Evolutionary conservation across 1,139 yeast genomes (phyloP), one percentile per base, ranked within the genome.

Genomic region (Yamadazyma friedrichii): DNA sequence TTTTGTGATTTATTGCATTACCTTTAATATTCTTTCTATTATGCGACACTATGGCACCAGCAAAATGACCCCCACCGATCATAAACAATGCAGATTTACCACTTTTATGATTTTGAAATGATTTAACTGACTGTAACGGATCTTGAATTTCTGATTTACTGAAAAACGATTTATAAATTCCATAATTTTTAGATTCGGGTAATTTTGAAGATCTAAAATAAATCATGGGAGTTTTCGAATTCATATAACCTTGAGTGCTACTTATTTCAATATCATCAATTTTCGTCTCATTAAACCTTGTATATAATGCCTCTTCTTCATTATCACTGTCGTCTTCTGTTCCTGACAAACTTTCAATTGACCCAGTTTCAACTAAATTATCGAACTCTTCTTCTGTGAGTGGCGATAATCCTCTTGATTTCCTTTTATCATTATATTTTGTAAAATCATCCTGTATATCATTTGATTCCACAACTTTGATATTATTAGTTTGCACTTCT

Each of bases 11-110:
- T 5, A 74, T 70, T 17, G 69, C 68, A 48, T 77, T 62, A 44
- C 89, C 86, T 51, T 77, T 76, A 2, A 77, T 72, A 31, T 69
- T 68, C 47, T 68, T 72, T 16, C 81, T 82, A 34, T 69, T 69
- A 56, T 91, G 98, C 2, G 89, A 81, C 10, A 94, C 73, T 33
- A 93, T 84, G 0, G 96, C 97, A 10, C 95, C 98, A 0, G 98
- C 96, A 68, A 93, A 94, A 64, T 94, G 98, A 32, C 98, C 99
- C 36, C 98, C 98, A 9, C 98, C 98, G 43, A 93, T 78, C 96
- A 94, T 88, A 49, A 93, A 77, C 11, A 93, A 64, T 1, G 95
- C 96, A 3, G 88, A 88, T 46, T 74, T 70, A 3, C 65, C 51
- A 6, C 47, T 48, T 3, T 56, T 51, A 10, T 52, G 49, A 8